These are phyloP conservation scores for Letharia lupina DNA, from an alignment of 495 filamentous ascomycete genomes.

Conservation along the genomic window DNA sequence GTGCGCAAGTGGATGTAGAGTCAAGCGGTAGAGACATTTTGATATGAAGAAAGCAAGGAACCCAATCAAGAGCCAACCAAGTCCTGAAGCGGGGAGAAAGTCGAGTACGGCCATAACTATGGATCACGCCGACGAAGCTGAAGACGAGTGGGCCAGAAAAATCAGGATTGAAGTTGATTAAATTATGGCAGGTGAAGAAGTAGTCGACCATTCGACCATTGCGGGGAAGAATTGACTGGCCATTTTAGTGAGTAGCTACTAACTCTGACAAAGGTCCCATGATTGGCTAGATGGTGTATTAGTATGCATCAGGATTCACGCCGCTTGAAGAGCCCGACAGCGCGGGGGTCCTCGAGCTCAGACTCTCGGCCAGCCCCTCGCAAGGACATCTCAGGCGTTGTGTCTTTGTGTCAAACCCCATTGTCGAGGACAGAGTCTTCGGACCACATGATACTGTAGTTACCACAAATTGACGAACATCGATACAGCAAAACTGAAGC, in stretches of 20 bases:
- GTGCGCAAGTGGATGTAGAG: background rate
- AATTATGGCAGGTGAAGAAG: background rate
- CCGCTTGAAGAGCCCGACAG: background rate
- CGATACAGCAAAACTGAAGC: too few relatives aligned
- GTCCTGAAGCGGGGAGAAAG: background rate
- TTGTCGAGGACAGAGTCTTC: too few relatives aligned
- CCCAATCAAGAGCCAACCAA: background rate
- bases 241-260: background rate
- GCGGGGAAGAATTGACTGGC: background rate
- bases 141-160: background rate
- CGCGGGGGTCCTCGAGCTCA: background rate
- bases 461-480: too few relatives aligned
- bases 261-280: background rate
- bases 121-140: background rate
- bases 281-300: background rate
- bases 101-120: background rate
- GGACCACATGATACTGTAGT: too few relatives aligned
- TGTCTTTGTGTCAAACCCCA: too few relatives aligned
- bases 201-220: background rate
- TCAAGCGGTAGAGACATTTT: conserved; percentile 2
- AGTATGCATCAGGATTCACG: background rate
- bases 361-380: background rate
- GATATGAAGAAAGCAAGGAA: background rate
- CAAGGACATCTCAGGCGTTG: too few relatives aligned
- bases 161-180: background rate